These are phyloP conservation scores for Cryphonectria radicalis DNA, from an alignment of 2,329 filamentous ascomycete genomes.

Conservation along the genomic window DNA sequence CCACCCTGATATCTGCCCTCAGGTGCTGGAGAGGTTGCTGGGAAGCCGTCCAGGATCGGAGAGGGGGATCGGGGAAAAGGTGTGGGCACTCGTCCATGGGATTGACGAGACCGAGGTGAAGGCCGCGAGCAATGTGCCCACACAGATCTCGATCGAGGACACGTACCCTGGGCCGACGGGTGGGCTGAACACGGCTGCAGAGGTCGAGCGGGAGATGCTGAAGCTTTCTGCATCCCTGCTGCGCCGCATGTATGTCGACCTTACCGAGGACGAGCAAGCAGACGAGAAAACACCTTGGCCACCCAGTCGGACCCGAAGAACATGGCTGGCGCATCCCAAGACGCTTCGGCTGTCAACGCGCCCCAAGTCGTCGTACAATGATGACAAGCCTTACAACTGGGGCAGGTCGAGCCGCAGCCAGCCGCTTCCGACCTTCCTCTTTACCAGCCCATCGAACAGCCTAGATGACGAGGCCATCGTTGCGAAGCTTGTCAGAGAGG, in stretches of 20 bases:
- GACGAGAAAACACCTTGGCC: slow-evolving; percentile 36
- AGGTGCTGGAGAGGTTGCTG: slow-evolving; percentile 70
- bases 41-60: slow-evolving; percentile 67
- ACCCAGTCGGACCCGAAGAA: slow-evolving; percentile 19
- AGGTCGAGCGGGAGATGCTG: slow-evolving; percentile 70
- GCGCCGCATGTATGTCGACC: slow-evolving; percentile 77
- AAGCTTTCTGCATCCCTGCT: slow-evolving; percentile 72
- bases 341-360: slow-evolving; percentile 82
- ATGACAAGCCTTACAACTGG: slow-evolving; percentile 59
- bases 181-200: slow-evolving; percentile 65
- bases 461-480: slow-evolving; percentile 63
- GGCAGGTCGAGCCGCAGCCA: slow-evolving; percentile 76
- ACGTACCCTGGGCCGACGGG: slow-evolving; percentile 67
- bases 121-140: slow-evolving; percentile 71
- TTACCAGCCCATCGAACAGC: slow-evolving; percentile 47
- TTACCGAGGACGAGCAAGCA: slow-evolving; percentile 58
- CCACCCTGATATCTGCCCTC: slow-evolving; percentile 65
- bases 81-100: slow-evolving; percentile 83
- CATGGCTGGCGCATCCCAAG: slow-evolving; percentile 80
- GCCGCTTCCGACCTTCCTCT: slow-evolving; percentile 74
- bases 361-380: slow-evolving; percentile 44
- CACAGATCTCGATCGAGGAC: slow-evolving; percentile 94
- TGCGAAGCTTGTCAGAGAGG: slow-evolving; percentile 70
- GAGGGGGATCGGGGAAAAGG: slow-evolving; percentile 69
- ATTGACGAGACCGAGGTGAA: slow-evolving; percentile 77